Base-by-base conservation (phyloP, 768 basidiomycete genomes). In the Boletus subcaerulescens region DNA sequence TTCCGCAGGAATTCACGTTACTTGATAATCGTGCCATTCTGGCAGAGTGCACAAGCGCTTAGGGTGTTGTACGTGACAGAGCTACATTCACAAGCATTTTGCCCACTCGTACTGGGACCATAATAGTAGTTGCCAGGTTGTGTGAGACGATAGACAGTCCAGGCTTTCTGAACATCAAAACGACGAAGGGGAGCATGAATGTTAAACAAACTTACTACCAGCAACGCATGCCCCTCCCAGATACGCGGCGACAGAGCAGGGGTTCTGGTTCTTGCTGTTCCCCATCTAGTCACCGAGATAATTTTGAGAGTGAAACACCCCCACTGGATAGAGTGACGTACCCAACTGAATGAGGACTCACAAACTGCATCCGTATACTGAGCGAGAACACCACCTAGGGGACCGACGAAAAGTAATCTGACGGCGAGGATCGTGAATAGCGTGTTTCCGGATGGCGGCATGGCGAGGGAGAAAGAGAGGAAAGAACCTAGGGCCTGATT, bases 21-120 rank as follows among this genome's bases (percentile, higher is more conserved):
- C 78, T 56, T 60, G 18, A 76, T 57, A 57, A 69, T 73, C 3
- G 67, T 69, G 18, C 70, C 65, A 32, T 74, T 74, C 64, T 86
- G 84, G 62, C 84, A 86, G 33, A 74, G 64, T 17, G 75, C 80
- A 65, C 84, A 86, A 17, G 84, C 83, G 54, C 77, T 80, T 57
- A 84, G 71, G 22, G 82, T 56, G 14, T 76, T 79, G 59, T 85
- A 86, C 2, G 76, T 74, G 24, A 83, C 77, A 7, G 81, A 77
- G 61, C 73, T 84, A 60, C 84, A 85, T 60, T 77, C 73, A 58
- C 84, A 85, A 5, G 62, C 35, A 45, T 72, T 66, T 52, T 52
- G 15, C 24, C 65, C 32, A 41, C 48, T 32, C 14, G 17, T 45
- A 56, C 65, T 69, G 66, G 82, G 62, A 63, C 71, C 58, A 52